Percentiles rank a stretch among this genome's conserved stretches.
phyloP scores from a whole-genome alignment of 2,329 filamentous ascomycete genomes.

The Monosporascus cannonballus region DNA sequence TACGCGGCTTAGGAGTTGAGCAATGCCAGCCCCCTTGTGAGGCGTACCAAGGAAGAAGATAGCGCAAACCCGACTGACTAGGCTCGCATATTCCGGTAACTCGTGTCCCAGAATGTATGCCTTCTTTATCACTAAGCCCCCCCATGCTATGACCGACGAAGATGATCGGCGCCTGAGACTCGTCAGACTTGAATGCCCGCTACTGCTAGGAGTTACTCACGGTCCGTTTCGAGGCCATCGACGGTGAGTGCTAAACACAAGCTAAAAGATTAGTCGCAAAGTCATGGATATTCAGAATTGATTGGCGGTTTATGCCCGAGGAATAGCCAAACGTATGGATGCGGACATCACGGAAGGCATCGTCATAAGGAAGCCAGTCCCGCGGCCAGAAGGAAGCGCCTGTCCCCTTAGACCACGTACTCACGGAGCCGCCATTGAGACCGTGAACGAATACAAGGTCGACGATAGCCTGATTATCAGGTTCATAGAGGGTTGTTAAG shows the following conservation, averaged over 20 bases:
- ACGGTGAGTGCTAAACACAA: constrained; percentile 22
- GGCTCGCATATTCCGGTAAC: constrained; percentile 8
- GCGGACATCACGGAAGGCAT: constrained; percentile 23
- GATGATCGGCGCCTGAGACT: constrained; percentile 17
- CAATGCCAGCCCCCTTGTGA: constrained; percentile 25
- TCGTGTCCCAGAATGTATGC: constrained; percentile 26
- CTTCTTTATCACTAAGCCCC: constrained; percentile 29
- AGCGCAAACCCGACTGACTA: constrained; percentile 18
- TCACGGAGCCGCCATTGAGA: constrained; percentile 28
- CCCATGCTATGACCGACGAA: constrained; percentile 34
- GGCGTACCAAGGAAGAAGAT: constrained; percentile 34
- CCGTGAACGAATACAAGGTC: constrained; percentile 35
- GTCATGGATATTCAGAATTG: constrained; percentile 24
- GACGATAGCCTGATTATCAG: constrained; percentile 4
- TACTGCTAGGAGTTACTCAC: constrained; percentile 4
- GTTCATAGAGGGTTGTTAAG: constrained; percentile 15
- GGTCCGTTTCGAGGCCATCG: constrained; percentile 7
- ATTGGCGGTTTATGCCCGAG: constrained; percentile 12
- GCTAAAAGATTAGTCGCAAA: constrained; percentile 25
- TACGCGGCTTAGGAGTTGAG: constrained; percentile 18
- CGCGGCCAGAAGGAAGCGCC: constrained; percentile 25
- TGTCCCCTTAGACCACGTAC: constrained; percentile 27
- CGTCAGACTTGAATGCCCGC: too few species aligned
- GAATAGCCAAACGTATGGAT: constrained; percentile 27
- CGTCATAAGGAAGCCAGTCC: constrained; percentile 27